These are phyloP conservation scores for Pyronema omphalodes DNA, from an alignment of 495 filamentous ascomycete genomes.

Conservation along the genomic window DNA sequence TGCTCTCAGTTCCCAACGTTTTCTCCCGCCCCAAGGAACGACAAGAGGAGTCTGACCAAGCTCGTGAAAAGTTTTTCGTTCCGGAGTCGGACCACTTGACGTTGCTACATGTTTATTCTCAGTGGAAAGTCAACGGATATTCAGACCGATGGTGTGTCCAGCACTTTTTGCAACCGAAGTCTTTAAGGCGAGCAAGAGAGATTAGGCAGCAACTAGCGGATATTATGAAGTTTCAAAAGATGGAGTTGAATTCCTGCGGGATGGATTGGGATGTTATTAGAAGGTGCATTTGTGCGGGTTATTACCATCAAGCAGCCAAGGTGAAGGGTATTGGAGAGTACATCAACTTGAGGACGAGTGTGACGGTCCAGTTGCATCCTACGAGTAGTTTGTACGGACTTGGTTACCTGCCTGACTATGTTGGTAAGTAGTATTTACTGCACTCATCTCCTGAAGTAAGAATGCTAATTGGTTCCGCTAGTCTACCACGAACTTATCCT, in stretches of 20 bases:
- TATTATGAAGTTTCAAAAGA: constrained; percentile 87
- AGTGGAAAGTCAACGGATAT: constrained; percentile 82
- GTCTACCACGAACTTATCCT: constrained; percentile 97
- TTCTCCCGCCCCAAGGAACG: constrained; percentile 97
- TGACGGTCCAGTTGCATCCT: constrained; percentile 84
- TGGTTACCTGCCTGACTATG: constrained; percentile 87
- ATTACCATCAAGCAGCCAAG: constrained; percentile 95
- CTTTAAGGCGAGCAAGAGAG: constrained; percentile 75
- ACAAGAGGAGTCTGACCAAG: constrained; percentile 88
- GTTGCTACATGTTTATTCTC: constrained; percentile 84
- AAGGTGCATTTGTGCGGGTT: constrained; percentile 93
- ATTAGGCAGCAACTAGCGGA: constrained; percentile 83
- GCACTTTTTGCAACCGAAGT: constrained; percentile 88
- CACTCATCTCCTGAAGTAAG: background rate
- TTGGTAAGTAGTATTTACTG: constrained; percentile 27
- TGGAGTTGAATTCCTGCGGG: constrained; percentile 72
- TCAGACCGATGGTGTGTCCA: constrained; percentile 80
- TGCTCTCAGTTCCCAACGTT: constrained; percentile 90
- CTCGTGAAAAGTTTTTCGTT: constrained; percentile 97
- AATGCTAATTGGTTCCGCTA: background rate
- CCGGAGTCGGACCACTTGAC: constrained; percentile 95
- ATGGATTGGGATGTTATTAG: constrained; percentile 93
- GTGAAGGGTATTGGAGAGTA: constrained; percentile 96
- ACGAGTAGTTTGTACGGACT: constrained; percentile 83
- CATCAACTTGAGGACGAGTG: constrained; percentile 83